Evolutionary conservation across 2,329 filamentous ascomycete species (phyloP).

Genomic region (Pyrenophora teres): DNA sequence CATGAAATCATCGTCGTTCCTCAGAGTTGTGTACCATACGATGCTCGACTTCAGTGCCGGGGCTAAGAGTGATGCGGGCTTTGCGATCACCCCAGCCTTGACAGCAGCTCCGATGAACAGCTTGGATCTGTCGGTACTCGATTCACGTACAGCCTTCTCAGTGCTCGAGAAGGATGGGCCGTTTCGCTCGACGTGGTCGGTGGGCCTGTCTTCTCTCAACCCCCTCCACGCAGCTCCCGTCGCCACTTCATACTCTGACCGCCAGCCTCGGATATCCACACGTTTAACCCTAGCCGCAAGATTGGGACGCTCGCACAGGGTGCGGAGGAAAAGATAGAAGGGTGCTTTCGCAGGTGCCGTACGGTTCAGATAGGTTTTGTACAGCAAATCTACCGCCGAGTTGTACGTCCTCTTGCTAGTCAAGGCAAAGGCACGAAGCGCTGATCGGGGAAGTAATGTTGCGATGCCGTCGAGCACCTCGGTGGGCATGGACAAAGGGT

Average conservation of each 20-base stretch:
- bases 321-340: slow-evolving; percentile 2
- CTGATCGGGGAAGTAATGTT: background rate
- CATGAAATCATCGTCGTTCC: slow-evolving; percentile 3
- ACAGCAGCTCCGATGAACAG: background rate
- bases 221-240: slow-evolving; percentile 3
- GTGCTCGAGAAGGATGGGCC: background rate
- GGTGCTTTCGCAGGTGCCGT: background rate
- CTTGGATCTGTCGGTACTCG: background rate
- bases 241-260: slow-evolving; percentile 11
- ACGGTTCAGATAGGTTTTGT: slow-evolving; percentile 1
- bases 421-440: slow-evolving; percentile 1
- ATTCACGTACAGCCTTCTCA: background rate
- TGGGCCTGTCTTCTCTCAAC: background rate
- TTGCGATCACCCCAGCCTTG: background rate
- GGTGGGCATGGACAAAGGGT: background rate
- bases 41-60: background rate
- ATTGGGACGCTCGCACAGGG: slow-evolving; percentile 2
- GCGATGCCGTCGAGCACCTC: slow-evolving; percentile 6
- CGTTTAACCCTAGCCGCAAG: slow-evolving; percentile 4
- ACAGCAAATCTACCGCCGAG: background rate
- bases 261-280: slow-evolving; percentile 15
- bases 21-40: slow-evolving; percentile 3
- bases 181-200: background rate
- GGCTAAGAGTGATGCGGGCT: background rate
- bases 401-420: background rate